phyloP scores from a whole-genome alignment of 768 basidiomycete species.

The Tephrocybe sp. region DNA sequence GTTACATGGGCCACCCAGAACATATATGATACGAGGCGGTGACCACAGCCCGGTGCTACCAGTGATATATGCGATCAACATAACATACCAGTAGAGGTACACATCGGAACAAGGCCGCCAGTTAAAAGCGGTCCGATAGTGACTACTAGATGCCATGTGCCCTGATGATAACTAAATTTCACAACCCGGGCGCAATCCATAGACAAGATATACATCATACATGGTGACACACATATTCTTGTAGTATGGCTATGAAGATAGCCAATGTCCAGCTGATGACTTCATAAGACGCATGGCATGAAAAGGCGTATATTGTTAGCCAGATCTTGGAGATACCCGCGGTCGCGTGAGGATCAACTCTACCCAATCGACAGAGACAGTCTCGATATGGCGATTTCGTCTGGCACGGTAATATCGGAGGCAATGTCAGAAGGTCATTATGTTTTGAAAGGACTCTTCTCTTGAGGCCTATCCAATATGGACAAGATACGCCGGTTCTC shows the following conservation, averaged over 20 bases:
- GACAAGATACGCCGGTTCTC: background rate
- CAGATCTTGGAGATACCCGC: slow-evolving; percentile 5
- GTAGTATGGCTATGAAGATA: slow-evolving; percentile 1
- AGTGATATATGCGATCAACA: background rate
- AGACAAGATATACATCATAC: too few species aligned
- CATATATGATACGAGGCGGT: too few species aligned
- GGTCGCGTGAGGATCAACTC: background rate
- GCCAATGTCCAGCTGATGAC: background rate
- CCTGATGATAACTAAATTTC: too few species aligned
- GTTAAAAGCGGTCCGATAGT: background rate
- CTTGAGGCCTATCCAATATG: background rate
- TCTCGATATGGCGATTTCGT: too few species aligned
- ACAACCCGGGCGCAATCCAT: too few species aligned
- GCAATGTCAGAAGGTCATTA: background rate
- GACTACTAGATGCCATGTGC: background rate
- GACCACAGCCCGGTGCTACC: too few species aligned
- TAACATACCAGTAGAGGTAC: background rate
- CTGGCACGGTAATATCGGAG: background rate
- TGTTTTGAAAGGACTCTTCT: background rate
- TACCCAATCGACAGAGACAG: background rate
- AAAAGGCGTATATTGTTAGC: too few species aligned
- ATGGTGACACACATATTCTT: too few species aligned
- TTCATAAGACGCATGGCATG: too few species aligned
- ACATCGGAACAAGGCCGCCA: background rate
- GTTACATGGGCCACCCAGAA: too few species aligned